Conservation (phyloP, 2,329 filamentous ascomycete species). For the Hypoxylon rubiginosum region DNA sequence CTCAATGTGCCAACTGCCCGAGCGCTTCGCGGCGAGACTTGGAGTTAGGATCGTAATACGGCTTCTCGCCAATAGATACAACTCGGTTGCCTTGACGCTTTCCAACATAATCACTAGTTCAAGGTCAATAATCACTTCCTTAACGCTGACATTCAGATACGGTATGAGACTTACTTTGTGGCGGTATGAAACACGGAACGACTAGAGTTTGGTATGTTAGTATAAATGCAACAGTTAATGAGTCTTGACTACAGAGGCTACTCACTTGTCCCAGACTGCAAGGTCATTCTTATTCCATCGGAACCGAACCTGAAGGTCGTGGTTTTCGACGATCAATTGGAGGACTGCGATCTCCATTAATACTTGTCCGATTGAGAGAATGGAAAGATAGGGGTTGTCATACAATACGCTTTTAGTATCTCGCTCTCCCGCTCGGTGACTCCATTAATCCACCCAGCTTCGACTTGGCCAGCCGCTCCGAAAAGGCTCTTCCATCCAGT, state of each 20-base stretch:
- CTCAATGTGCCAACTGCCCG: slow-evolving; percentile 18
- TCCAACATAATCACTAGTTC: slow-evolving; percentile 64
- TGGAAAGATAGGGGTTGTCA: slow-evolving; percentile 57
- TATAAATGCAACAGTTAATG: not conserved
- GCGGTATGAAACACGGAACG: slow-evolving; percentile 64
- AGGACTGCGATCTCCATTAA: slow-evolving; percentile 52
- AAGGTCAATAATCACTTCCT: slow-evolving; percentile 10
- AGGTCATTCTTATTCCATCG: slow-evolving; percentile 66
- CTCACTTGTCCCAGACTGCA: slow-evolving; percentile 76
- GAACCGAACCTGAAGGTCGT: slow-evolving; percentile 69
- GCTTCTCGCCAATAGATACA: slow-evolving; percentile 63
- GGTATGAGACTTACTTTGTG: slow-evolving; percentile 54
- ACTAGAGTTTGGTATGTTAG: slow-evolving; percentile 39
- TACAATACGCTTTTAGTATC: slow-evolving; percentile 60
- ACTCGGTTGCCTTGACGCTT: slow-evolving; percentile 61
- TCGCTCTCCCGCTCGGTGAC: slow-evolving; percentile 68
- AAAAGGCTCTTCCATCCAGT: slow-evolving; percentile 70
- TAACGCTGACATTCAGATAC: slow-evolving; percentile 65
- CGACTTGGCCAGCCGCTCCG: slow-evolving; percentile 50
- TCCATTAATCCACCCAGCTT: slow-evolving; percentile 68
- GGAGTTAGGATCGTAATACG: slow-evolving; percentile 61
- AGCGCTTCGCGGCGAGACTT: slow-evolving; percentile 58
- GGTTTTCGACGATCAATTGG: slow-evolving; percentile 66
- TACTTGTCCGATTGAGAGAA: not conserved
- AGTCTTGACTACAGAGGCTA: not conserved